Evolutionary conservation across 805 yeast genomes (phyloP), one percentile per base, ranked within the genome.

Genomic region (Candida krabiensis): DNA sequence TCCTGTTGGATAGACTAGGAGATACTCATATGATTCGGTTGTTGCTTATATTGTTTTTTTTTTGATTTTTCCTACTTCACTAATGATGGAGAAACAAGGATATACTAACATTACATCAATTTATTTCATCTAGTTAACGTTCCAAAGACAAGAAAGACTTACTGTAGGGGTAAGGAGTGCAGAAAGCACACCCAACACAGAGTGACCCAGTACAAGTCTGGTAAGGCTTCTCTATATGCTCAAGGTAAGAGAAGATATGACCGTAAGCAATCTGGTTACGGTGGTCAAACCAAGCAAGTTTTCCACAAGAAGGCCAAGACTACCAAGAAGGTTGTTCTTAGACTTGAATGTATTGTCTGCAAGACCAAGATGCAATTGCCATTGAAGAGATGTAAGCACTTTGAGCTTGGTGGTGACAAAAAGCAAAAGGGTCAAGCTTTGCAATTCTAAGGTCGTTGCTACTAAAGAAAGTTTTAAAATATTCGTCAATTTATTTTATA

Each of bases 231-330:
- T 56, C 83, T 90, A 66, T 89, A 82, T 70, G 96, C 98, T 63
- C 98, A 93, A 80, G 99, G 99, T 85, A 93, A 95, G 91, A 89
- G 99, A 83, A 90, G 99, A 83, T 93, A 93, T 81, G 99, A 93
- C 91, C 96, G 99, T 79, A 93, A 93, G 79, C 99, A 93, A 81
- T 71, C 86, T 66, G 99, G 99, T 89, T 93, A 82, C 79, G 99
- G 99, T 87, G 99, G 99, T 87, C 99, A 93, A 81, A 93, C 99
- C 78, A 93, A 89, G 83, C 99, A 83, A 71, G 85, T 93, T 78
- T 93, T 93, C 97, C 98, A 89, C 86, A 93, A 93, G 87, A 93
- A 93, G 78, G 99, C 99, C 66, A 93, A 93, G 89, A 93, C 98
- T 63, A 93, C 99, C 82, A 93, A 93, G 89, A 93, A 93, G 86